Evolutionary conservation across 805 yeast genomes (phyloP), one percentile per base, ranked within the genome.

Genomic region (Metschnikowia lochheadii): DNA sequence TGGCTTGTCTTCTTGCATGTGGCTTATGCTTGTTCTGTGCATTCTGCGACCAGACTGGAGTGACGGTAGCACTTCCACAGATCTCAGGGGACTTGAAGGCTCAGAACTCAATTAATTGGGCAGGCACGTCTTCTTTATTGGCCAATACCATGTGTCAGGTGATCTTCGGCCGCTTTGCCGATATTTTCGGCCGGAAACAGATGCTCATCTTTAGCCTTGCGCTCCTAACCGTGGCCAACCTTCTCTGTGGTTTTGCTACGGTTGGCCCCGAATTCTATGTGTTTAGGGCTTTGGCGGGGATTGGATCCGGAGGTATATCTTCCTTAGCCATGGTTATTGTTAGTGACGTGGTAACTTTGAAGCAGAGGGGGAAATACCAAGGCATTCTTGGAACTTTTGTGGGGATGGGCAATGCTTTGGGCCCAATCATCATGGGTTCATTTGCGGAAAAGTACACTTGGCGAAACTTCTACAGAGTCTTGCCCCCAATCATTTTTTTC

Each of bases 91-190:
- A 74, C 32, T 63, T 80, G 42, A 50, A 77, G 44, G 79, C 82
- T 2, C 67, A 70, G 39, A 65, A 65, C 17, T 73, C 82, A 1
- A 78, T 81, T 40, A 73, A 80, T 43, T 86, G 92, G 91, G 84
- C 86, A 2, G 89, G 90, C 3, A 81, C 90, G 0, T 79, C 87
- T 0, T 82, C 84, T 49, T 69, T 87, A 32, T 67, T 87, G 29
- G 83, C 91, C 1, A 82, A 81, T 53, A 79, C 88, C 3, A 87
- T 87, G 1, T 84, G 85, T 63, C 91, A 85, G 65, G 91, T 89
- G 0, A 63, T 87, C 23, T 84, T 82, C 49, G 94, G 92, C 4
- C 79, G 84, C 51, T 68, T 85, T 32, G 78, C 86, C 40, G 92
- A 87, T 56, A 78, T 87, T 20, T 70, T 77, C 54, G 86, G 87